Percentiles rank a stretch among this genome's conserved stretches.
phyloP scores from a whole-genome alignment of 2,329 filamentous ascomycete genomes.

The Penicillium sumatraense region DNA sequence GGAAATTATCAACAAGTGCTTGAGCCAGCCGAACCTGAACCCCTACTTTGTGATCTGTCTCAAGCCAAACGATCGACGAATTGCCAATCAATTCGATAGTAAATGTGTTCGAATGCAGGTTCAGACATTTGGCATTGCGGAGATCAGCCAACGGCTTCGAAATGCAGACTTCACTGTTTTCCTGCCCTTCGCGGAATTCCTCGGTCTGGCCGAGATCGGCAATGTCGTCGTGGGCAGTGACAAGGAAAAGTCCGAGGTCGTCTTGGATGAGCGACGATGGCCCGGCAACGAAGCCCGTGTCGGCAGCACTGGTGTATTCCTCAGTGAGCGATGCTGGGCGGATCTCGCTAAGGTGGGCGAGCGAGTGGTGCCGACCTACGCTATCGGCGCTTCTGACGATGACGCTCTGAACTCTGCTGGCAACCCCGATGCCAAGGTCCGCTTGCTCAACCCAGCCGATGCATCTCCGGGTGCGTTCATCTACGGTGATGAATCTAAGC shows the following conservation, averaged over 20 bases:
- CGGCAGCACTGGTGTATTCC: conserved; percentile 89
- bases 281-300: conserved; percentile 87
- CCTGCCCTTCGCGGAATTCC: conserved; percentile 92
- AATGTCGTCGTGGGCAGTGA: conserved; percentile 88
- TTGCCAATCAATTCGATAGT: conserved; percentile 98
- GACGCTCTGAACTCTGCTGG: conserved; percentile 62
- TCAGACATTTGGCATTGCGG: conserved; percentile 93
- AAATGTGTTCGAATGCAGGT: conserved; percentile 96
- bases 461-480: conserved; percentile 63
- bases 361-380: conserved; percentile 61
- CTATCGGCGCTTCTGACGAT: conserved; percentile 60
- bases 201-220: conserved; percentile 84
- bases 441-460: conserved; percentile 55
- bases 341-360: conserved; percentile 80
- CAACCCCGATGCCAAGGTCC: conserved; percentile 58
- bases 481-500: conserved; percentile 74
- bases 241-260: conserved; percentile 84
- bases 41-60: conserved; percentile 96
- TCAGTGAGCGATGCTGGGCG: conserved; percentile 95
- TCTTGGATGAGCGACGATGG: conserved; percentile 93
- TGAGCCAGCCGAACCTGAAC: conserved; percentile 82
- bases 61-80: conserved; percentile 94
- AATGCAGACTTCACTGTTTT: conserved; percentile 96
- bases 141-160: conserved; percentile 90
- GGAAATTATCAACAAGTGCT: conserved; percentile 86